A percentile compares a stretch with the other conserved stretches of the same genome.
Evolutionary conservation across 1,139 yeast species (phyloP).

Genomic region (Torulaspora pretoriensis): DNA sequence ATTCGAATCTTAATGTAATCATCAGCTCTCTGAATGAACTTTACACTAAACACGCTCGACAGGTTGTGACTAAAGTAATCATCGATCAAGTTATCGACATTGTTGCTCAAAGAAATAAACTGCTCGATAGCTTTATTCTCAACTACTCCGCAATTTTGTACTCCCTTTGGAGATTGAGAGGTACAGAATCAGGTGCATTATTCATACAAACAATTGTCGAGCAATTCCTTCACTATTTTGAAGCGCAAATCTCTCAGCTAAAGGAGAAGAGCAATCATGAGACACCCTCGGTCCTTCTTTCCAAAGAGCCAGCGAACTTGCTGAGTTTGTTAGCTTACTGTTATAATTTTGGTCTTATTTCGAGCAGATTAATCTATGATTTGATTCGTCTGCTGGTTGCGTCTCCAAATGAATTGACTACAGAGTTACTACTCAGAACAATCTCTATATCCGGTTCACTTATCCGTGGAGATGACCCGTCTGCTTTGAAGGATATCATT

Average conservation of each 20-base stretch:
- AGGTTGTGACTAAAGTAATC: conserved; percentile 65
- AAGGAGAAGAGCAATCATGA: conserved; percentile 28
- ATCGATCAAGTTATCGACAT: conserved; percentile 62
- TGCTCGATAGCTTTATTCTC: conserved; percentile 74
- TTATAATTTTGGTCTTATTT: conserved; percentile 71
- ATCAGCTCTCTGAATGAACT: conserved; percentile 62
- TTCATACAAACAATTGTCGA: conserved; percentile 78
- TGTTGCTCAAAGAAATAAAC: conserved; percentile 58
- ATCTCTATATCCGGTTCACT: conserved; percentile 77
- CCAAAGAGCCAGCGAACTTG: conserved; percentile 63
- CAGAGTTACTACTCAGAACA: conserved; percentile 71
- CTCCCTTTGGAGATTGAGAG: conserved; percentile 72
- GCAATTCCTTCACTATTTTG: conserved; percentile 44
- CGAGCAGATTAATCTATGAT: conserved; percentile 74
- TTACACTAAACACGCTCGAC: conserved; percentile 67
- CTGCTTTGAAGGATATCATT: conserved; percentile 77
- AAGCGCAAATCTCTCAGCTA: conserved; percentile 27
- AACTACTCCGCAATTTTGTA: conserved; percentile 75
- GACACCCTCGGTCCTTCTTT: conserved; percentile 9
- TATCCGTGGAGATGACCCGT: conserved; percentile 85
- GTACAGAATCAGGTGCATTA: conserved; percentile 86
- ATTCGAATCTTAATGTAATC: conserved; percentile 70
- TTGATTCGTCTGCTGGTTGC: conserved; percentile 54
- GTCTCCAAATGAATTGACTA: conserved; percentile 63
- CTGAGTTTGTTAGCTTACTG: conserved; percentile 71